These are phyloP conservation scores for Trichophyton mentagrophytes DNA, from an alignment of 2,329 filamentous ascomycete species.

Conservation along the genomic window DNA sequence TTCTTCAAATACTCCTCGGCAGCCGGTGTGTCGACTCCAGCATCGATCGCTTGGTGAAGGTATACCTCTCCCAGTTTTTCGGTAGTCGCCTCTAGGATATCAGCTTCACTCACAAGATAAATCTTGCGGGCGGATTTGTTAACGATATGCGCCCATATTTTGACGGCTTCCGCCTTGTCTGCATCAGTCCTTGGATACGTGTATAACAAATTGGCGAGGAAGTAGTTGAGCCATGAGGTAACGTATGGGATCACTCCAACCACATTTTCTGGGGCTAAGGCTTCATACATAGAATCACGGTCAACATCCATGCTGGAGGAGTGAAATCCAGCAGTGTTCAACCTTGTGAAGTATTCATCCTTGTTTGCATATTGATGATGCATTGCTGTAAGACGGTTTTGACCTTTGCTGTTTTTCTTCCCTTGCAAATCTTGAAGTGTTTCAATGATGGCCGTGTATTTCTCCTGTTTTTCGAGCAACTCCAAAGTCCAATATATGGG, in stretches of 20 bases:
- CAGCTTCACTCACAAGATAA: background rate
- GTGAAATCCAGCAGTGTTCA: conserved; percentile 6
- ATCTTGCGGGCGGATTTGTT: background rate
- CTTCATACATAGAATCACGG: conserved; percentile 7
- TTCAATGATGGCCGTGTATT: conserved; percentile 11
- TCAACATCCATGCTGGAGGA: conserved; percentile 5
- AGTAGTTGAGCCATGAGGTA: conserved; percentile 7
- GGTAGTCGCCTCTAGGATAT: conserved; percentile 3
- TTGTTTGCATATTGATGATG: conserved; percentile 7
- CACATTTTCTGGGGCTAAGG: conserved; percentile 8
- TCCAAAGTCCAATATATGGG: conserved; percentile 8
- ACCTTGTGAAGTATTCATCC: conserved; percentile 4
- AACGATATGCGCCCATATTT: conserved; percentile 11
- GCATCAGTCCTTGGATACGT: conserved; percentile 6
- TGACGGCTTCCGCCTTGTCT: conserved; percentile 7
- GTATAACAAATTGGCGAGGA: conserved; percentile 7
- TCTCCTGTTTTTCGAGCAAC: conserved; percentile 7
- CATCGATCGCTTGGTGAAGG: conserved; percentile 10
- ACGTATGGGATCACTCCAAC: background rate
- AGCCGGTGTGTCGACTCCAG: conserved; percentile 4
- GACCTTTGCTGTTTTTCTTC: conserved; percentile 7
- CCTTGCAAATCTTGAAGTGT: conserved; percentile 12
- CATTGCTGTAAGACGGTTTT: conserved; percentile 10
- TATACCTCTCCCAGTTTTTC: conserved; percentile 10
- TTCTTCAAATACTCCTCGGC: conserved; percentile 8